Evolutionary conservation across 352 stramenopile genomes (phyloP), one percentile per base, ranked within the genome.

Genomic region (Sclerospora graminicola): DNA sequence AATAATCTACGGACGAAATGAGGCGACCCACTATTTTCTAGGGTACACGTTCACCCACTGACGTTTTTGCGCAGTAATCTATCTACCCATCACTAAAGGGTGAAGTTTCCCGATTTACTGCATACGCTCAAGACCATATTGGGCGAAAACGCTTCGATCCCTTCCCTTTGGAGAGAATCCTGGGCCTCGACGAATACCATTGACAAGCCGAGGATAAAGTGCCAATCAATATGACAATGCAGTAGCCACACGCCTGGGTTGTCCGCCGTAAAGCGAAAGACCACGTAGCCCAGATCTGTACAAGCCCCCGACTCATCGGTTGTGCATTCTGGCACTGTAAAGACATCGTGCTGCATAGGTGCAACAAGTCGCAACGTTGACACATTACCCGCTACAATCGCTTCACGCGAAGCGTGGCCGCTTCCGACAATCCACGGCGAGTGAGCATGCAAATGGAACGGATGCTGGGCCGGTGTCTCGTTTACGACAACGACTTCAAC

Each of bases 211-310:
- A 66, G 38, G 15, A 60, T 49, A 43, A 70, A 63, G 43, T 74
- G 57, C 60, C 58, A 67, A 27, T 76, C 64, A 44, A 76, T 76
- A 48, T 76, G 64, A 36, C 64, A 76, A 45, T 76, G 64, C 33
- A 76, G 60, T 11, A 76, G 45, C 64, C 64, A 76, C 20, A 63
- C 62, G 8, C 64, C 64, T 2, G 64, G 57, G 31, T 76, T 72
- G 49, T 71, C 54, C 8, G 62, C 52, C 8, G 60, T 54, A n/a
- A 72, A 10, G n/a, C 64, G 60, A 24, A 65, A 57, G 11, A 72
- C 40, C 20, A 66, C 51, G 32, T 66, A 74, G 32, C 63, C 63
- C 9, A 63, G 26, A 19, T 68, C 48, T 5, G 48, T 55, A 18
- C 65, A 76, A 3, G 53, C 45, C 3, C 45, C 54, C 1, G 8